Evolutionary conservation across 805 yeast genomes (phyloP), one percentile per base, ranked within the genome.

Genomic region (Clavispora vitiphila): DNA sequence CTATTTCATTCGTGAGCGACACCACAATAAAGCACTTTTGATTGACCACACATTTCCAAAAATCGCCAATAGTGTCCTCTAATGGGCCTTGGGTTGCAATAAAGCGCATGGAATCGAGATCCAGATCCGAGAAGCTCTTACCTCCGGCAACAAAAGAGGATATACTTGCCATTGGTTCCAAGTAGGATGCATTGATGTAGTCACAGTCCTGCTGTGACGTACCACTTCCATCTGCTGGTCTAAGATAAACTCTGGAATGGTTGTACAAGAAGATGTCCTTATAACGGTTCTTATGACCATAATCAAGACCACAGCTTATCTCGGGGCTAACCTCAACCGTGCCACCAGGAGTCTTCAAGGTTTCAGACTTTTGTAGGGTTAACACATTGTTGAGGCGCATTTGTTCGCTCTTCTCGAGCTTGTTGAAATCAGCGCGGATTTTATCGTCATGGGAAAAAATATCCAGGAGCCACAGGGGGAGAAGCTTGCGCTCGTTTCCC

Each of bases 11-110:
- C 3, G 96, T 85, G 49, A 88, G 71, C 31, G 95, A 81, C 5
- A 91, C 62, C 21, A 91, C 77, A 3, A 91, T 58, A 6, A 85
- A 81, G 10, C 80, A 75, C 15, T 71, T 60, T 49, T 86, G 77
- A 43, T 82, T 80, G 32, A 78, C 66, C 12, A 86, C 73, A 65
- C 89, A 79, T 42, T 82, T 83, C 83, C 95, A 89, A 55, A 93
- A 90, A 60, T 91, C 96, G 10, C 80, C 80, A 21, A 81, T 73
- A 0, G 98, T 91, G 24, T 75, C 74, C 5, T 59, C 58, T 47
- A 86, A 61, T 2, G 99, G 99, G 2, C 96, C 99, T 58, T 91
- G 96, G 0, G 95, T 78, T 1, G 96, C 96, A 53, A 90, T 84
- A 54, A 79, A 83, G 14, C 50, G 49, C 38, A 54, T 48, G 12